phyloP scores from a whole-genome alignment of 2,329 filamentous ascomycete genomes.

The Fusarium penzigii region DNA sequence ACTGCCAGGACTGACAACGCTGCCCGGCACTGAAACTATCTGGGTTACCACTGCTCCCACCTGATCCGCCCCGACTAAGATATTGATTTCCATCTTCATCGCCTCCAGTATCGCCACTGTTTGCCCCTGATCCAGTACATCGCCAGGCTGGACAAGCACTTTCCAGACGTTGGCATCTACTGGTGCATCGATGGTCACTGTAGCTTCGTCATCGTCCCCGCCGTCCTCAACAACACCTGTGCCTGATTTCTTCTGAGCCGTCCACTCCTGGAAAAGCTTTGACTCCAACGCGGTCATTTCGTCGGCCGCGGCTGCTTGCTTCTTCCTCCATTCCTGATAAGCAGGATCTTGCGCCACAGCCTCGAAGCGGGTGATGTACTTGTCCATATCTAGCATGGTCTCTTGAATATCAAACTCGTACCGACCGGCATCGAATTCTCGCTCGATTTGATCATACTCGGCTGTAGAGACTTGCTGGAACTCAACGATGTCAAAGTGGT shows the following conservation, averaged over 20 bases:
- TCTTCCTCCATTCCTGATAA: not conserved
- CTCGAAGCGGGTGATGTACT: slow-evolving; percentile 20
- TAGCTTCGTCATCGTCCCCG: slow-evolving; percentile 20
- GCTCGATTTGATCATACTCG: slow-evolving; percentile 32
- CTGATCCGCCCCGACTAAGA: slow-evolving; percentile 6
- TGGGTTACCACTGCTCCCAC: slow-evolving; percentile 4
- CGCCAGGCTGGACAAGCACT: slow-evolving; percentile 44
- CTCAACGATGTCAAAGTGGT: slow-evolving; percentile 36
- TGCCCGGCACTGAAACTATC: slow-evolving; percentile 1
- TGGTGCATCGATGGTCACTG: slow-evolving; percentile 7
- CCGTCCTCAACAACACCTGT: slow-evolving; percentile 12
- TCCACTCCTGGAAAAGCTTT: slow-evolving; percentile 33
- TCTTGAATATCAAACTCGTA: slow-evolving; percentile 31
- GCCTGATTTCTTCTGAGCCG: slow-evolving; percentile 9
- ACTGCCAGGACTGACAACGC: not conserved
- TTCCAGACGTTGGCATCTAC: slow-evolving; percentile 55
- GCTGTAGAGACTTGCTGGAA: slow-evolving; percentile 37
- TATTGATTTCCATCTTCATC: slow-evolving; percentile 57
- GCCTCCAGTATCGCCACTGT: slow-evolving; percentile 50
- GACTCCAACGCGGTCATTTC: slow-evolving; percentile 24
- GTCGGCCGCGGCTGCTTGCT: slow-evolving; percentile 2
- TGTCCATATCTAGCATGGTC: slow-evolving; percentile 31
- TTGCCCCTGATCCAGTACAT: slow-evolving; percentile 30
- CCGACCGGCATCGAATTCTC: slow-evolving; percentile 32
- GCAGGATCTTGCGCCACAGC: slow-evolving; percentile 1